Evolutionary conservation across 208 protist genomes (phyloP), one percentile per base, ranked within the genome.

Genomic region (Trypanosoma vivax): DNA sequence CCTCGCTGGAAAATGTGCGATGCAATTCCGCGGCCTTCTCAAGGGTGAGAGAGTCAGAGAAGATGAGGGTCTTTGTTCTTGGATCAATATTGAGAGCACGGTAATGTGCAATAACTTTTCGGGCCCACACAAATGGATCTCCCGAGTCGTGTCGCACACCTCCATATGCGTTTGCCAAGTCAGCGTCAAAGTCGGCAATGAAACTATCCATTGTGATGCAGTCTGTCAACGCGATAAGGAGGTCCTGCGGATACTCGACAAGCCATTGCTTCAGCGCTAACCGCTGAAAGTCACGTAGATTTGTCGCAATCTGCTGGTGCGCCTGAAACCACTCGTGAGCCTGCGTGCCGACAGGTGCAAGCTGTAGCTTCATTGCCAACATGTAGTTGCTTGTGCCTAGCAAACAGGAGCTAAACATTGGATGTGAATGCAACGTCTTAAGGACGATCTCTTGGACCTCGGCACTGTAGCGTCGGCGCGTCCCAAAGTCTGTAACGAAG

Each of bases 281-380:
- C 16, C 70, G 71, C 66, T 94, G 86, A 19, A 75, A 90, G 18
- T 58, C 53, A 5, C 77, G 77, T 43, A 94, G 70, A 24, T 49
- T 46, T 29, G 86, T 70, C 4, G 73, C 62, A 27, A 94, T 71
- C 66, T 94, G 86, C 63, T 94, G 86, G 56, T 89, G 89, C 18
- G 86, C 86, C 75, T 94, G 86, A 58, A 89, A 94, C 86, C 86
- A 94, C 65, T 94, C 86, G 47, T 94, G 86, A 13, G 86, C 86
- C 51, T 94, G 86, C 18, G 86, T 94, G 23, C 86, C 86, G 7
- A 90, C 58, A 2, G 82, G 66, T 3, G 72, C 43, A n/a, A 94
- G 28, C 28, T 71, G 16, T 24, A 87, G 52, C 13, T 75, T 76
- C 23, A 73, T 78, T 25, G 86, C 86, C 5, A 94, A 41, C 40